Base-by-base conservation (phyloP, 768 basidiomycete species). In the Russula sp. region DNA sequence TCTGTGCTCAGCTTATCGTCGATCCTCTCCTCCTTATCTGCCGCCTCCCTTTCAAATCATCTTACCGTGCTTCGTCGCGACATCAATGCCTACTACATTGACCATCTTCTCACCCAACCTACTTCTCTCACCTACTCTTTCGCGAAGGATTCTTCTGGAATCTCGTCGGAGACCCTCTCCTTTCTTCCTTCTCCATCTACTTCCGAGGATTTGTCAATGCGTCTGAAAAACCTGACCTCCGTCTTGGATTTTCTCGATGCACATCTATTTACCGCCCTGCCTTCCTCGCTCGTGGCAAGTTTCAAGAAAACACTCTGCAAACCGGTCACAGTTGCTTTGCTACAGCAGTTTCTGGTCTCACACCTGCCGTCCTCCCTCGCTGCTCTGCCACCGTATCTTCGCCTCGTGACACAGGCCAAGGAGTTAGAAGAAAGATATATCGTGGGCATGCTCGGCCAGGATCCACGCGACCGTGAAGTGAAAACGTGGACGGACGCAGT, bases 401-500 rank as follows among this genome's bases (percentile, higher is more conserved):
- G 76, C 8, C 74, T 88, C 11, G 73, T 86, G 1, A 68, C 77
- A 22, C 73, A 76, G n/a, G 85, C 88, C 6, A 84, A 88, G 5
- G 71, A 74, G 3, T 88, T 94, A 48, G 94, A 96, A 75, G 75
- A 78, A 11, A 73, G 76, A 40, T 80, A 81, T 55, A 69, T 89
- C 16, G 68, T 80, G 14, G 72, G 72, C 14, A 67, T 86, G 62
- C 75, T 89, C 16, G 79, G 80, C 14, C 80, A 78, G 58, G 79
- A 78, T 22, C 59, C 66, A 13, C 74, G 75, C 6, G 84, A 86
- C 50, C 76, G 76, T 31, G 75, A 84, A 7, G 81, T 95, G 59
- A 80, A 82, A 69, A 69, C 74, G 6, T 96, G 94, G 90, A 82
- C 80, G 4, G 80, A 86, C 54, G 81, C 83, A 4, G 79, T 91